A percentile compares a stretch with the other conserved stretches of the same genome.
These are phyloP conservation scores for Cladosporium sp. DNA, from an alignment of 2,329 filamentous ascomycete species.

Conservation along the genomic window DNA sequence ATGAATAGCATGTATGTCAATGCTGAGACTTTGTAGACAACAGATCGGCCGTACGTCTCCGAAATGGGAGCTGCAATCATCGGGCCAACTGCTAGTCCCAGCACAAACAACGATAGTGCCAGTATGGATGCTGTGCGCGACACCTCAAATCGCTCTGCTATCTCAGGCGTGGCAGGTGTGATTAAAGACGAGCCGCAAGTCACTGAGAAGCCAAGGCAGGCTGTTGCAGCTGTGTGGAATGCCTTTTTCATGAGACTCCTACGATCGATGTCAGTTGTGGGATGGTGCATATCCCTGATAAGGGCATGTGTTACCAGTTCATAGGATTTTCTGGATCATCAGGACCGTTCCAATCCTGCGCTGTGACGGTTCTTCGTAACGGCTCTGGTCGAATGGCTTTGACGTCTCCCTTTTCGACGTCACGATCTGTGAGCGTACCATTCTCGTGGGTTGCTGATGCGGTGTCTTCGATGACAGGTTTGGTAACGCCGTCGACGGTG, in stretches of 20 bases:
- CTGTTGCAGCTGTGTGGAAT: slow-evolving; percentile 33
- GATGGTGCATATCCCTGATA: background rate
- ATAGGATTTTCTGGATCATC: slow-evolving; percentile 24
- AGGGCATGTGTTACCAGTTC: slow-evolving; percentile 18
- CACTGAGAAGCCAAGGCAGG: slow-evolving; percentile 36
- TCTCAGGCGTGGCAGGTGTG: slow-evolving; percentile 20
- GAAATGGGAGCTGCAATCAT: slow-evolving; percentile 69
- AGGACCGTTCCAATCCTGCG: slow-evolving; percentile 17
- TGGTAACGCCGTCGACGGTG: background rate
- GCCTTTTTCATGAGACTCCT: slow-evolving; percentile 13
- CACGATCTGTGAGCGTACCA: background rate
- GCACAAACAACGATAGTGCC: slow-evolving; percentile 56
- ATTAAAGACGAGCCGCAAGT: slow-evolving; percentile 23
- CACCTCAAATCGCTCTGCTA: slow-evolving; percentile 46
- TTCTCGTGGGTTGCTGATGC: background rate
- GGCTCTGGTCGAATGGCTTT: background rate
- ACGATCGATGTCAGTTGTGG: background rate
- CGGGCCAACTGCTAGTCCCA: slow-evolving; percentile 65
- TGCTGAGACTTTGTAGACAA: slow-evolving; percentile 66
- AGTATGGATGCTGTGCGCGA: slow-evolving; percentile 55
- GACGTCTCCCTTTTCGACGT: slow-evolving; percentile 1
- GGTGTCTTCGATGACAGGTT: background rate
- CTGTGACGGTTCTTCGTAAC: background rate
- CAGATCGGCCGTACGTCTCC: slow-evolving; percentile 64
- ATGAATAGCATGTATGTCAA: slow-evolving; percentile 56